Evolutionary conservation across 768 basidiomycete genomes (phyloP).

Genomic region (Paxillus involutus): DNA sequence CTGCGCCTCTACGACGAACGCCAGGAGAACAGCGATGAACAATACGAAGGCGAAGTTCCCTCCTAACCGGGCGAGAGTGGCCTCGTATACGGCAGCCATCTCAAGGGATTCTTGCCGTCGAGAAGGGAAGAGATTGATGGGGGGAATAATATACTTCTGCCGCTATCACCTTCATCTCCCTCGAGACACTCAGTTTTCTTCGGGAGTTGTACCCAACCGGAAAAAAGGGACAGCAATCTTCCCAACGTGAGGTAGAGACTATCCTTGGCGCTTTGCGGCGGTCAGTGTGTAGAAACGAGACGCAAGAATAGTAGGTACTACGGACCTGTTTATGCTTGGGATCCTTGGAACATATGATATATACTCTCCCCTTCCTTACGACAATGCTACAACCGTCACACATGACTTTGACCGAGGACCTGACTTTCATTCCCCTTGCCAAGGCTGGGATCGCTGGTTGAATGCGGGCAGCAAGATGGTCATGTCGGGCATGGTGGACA

Average conservation of each 20-base stretch:
- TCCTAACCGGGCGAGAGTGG: conserved; percentile 30
- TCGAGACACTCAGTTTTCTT: neutral
- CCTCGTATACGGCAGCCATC: conserved; percentile 2
- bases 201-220: neutral
- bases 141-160: neutral
- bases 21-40: conserved; percentile 60
- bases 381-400: conserved; percentile 94
- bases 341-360: conserved; percentile 90
- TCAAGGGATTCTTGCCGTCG: neutral
- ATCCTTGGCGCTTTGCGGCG: conserved; percentile 63
- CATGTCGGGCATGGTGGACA: conserved; percentile 31
- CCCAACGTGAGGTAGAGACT: conserved; percentile 11
- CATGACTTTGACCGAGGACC: conserved; percentile 90
- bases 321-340: conserved; percentile 96
- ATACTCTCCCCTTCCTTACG: conserved; percentile 85
- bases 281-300: conserved; percentile 11
- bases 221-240: neutral
- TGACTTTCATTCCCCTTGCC: conserved; percentile 92
- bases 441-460: conserved; percentile 33
- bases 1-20: conserved; percentile 78
- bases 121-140: no score
- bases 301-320: neutral
- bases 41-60: conserved; percentile 50
- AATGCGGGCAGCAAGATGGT: conserved; percentile 13
- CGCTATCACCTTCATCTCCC: neutral